phyloP scores from a whole-genome alignment of 2,329 filamentous ascomycete genomes.

The Cladophialophora psammophila region DNA sequence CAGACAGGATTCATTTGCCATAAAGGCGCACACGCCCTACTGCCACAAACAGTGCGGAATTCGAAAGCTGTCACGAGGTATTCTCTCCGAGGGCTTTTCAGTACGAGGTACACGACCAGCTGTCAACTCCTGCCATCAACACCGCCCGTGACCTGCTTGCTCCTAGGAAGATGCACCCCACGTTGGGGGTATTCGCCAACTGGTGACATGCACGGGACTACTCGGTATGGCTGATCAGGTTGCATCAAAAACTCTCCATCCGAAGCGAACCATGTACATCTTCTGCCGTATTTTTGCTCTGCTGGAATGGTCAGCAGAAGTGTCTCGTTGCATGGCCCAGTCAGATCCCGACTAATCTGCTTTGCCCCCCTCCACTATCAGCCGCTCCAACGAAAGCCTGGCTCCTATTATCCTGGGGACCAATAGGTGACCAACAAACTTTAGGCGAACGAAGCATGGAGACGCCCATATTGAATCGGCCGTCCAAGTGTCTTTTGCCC shows the following conservation, averaged over 20 bases:
- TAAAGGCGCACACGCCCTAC: neutral
- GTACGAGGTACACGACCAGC: neutral
- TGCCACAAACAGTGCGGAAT: neutral
- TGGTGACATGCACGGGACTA: conserved; percentile 7
- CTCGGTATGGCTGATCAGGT: conserved; percentile 9
- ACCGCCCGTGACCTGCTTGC: neutral
- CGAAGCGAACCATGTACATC: conserved; percentile 13
- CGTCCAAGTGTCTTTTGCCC: neutral
- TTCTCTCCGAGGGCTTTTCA: neutral
- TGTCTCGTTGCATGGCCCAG: neutral
- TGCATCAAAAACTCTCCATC: conserved; percentile 16
- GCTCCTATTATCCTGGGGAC: neutral
- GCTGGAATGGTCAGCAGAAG: conserved; percentile 2
- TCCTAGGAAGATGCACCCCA: conserved; percentile 13
- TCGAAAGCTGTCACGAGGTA: neutral
- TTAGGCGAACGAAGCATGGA: neutral
- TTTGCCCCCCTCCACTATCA: conserved; percentile 3
- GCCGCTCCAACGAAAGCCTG: conserved; percentile 4
- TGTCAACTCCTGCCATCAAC: neutral
- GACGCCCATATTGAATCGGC: conserved; percentile 4
- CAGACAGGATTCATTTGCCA: conserved; percentile 2
- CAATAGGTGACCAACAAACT: conserved; percentile 10
- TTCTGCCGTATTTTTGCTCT: neutral
- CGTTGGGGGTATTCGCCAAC: conserved; percentile 11
- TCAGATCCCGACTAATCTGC: conserved; percentile 6